phyloP scores from a whole-genome alignment of 768 basidiomycete species.

The Xerocomellus amylosporus region DNA sequence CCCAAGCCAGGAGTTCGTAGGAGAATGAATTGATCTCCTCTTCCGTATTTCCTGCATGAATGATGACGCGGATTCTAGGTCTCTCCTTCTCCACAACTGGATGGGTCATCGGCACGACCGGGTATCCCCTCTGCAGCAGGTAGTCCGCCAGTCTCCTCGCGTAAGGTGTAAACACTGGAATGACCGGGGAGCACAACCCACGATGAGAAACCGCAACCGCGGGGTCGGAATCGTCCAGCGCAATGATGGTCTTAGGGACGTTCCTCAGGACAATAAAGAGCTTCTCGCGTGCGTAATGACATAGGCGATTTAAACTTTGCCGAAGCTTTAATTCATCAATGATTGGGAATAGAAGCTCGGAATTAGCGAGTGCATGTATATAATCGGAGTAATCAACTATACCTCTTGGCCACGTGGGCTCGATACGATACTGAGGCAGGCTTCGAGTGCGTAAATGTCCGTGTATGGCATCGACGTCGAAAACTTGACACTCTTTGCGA shows the following conservation, averaged over 20 bases:
- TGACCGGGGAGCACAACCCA: constrained; percentile 16
- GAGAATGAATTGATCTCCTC: constrained; percentile 16
- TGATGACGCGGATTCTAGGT: constrained; percentile 17
- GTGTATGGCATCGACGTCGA: constrained; percentile 23
- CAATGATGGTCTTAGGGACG: constrained; percentile 10
- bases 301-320: neutral
- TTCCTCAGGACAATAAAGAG: constrained; percentile 1
- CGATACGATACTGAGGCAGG: constrained; percentile 35
- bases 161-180: constrained; percentile 16
- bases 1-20: constrained; percentile 15
- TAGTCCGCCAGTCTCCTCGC: constrained; percentile 4
- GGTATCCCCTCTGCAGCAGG: constrained; percentile 15
- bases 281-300: constrained; percentile 12
- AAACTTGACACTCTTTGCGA: constrained; percentile 19
- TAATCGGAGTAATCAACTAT: neutral
- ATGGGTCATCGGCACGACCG: constrained; percentile 2
- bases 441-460: constrained; percentile 35
- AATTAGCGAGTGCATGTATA: neutral
- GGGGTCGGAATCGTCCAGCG: neutral
- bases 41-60: constrained; percentile 23
- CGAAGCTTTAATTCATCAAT: constrained; percentile 15
- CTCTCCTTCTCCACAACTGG: constrained; percentile 7
- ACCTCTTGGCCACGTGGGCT: constrained; percentile 19
- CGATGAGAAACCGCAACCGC: neutral
- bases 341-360: neutral